Base-by-base conservation (phyloP, 345 rosid species). In the Acer yangbiense region DNA sequence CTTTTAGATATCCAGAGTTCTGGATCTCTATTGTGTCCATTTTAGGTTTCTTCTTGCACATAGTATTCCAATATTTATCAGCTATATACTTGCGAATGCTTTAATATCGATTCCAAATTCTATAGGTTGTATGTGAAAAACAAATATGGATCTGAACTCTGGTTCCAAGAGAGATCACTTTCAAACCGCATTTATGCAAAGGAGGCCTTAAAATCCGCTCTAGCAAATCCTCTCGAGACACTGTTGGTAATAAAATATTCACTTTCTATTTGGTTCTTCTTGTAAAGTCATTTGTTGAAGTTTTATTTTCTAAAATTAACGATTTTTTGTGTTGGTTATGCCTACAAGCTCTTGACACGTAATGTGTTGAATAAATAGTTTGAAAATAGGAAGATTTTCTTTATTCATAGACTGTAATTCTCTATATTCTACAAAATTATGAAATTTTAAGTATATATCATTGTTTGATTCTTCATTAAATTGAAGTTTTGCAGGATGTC, bases 151-250 rank as follows among this genome's bases (percentile, higher is more conserved):
- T 86, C 82, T 9, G 90, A 95, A 85, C 74, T 68, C 60, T 87
- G 90, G 94, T 82, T 90, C 79, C 85, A 85, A 77, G 81, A 83
- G 61, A 79, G 77, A 25, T 72, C 84, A 77, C 63, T 79, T 71
- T 77, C 83, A 14, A 87, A 86, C 54, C 72, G 79, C 27, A 63
- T 80, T 62, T 90, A 89, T 78, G 88, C 78, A 8, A 95, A 95
- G 89, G 96, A 92, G 77, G 94, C 92, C 69, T 85, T 95, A 54
- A 93, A 91, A 83, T 82, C 75, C 79, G 81, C 90, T n/a, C 72
- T 90, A 52, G 77, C 85, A 72, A 78, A 81, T 78, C 78, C 86
- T 21, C 91, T 95, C 52, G 90, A 86, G 79, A 72, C 65, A 2
- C 79, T 79, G 63, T 77, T 95, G 97, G 99, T 93, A 80, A 88